Evolutionary conservation across 306 rosid genomes (phyloP), one percentile per base, ranked within the genome.

Genomic region (Prunus campanulata): DNA sequence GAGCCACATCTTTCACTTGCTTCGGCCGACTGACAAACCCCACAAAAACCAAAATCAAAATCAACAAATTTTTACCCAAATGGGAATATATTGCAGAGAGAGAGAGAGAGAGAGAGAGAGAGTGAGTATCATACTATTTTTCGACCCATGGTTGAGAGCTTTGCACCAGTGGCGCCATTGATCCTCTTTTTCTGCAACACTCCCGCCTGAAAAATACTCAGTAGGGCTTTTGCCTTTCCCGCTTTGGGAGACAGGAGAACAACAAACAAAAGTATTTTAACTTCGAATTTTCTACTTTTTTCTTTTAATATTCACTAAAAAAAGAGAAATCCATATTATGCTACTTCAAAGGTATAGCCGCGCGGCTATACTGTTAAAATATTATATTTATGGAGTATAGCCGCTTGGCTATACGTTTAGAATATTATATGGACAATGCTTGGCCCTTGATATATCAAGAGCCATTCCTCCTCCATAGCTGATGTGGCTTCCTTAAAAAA

Each of bases 81-180:
- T 71, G 29, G 0, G 16, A 20, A 3, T 13, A 3, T 50, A 66
- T 2, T 55, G 35, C 15, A 57, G 65, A 59, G 65, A 59, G 27
- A 55, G 25, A 19, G 57, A 15, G 27, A 6, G 32, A 50, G 59
- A 35, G 16, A 29, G 14, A 3, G 8, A 12, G n/a, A 14, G 73
- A 24, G 82, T 39, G 54, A 54, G 24, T 19, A 22, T 50, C 56
- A 44, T 85, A 94, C 99, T 92, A 95, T 92, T 92, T 95, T 74
- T 95, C 97, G 60, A 92, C 97, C 97, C 97, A 95, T 56, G 88
- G 99, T 76, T 95, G 96, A 68, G 99, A 84, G 86, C 89, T 85
- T 30, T 86, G 97, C 55, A 90, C 16, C 55, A 85, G 66, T 84
- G 97, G 92, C 86, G 96, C 97, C 93, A 92, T 90, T 74, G 79